Evolutionary conservation across 2,329 filamentous ascomycete genomes (phyloP), one percentile per base, ranked within the genome.

Genomic region (Pestalotiopsis sp.): DNA sequence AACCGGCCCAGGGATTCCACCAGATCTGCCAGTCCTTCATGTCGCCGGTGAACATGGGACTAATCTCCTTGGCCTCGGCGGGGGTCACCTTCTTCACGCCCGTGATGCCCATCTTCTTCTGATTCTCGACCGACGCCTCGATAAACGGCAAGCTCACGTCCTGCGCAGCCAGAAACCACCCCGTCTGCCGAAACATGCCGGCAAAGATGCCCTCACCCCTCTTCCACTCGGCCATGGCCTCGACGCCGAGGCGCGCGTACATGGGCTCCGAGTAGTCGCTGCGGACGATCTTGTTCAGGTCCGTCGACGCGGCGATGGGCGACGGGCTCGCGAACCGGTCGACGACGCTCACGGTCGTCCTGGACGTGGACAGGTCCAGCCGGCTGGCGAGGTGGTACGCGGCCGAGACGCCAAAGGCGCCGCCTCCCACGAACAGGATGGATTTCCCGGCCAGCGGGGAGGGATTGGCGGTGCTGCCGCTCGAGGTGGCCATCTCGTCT

Each of bases 231-330:
- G 36, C 23, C 41, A 76, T 72, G 4, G 78, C 77, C 65, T 80
- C 77, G 20, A 78, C 73, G 0, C 75, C 77, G 2, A 78, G 72
- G 62, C 74, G 74, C 59, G 74, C 71, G 66, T 80, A 80, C 63
- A 74, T 68, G 13, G 72, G 70, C 31, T 77, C 73, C 14, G 74
- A 75, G 67, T 81, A 82, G n/a, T 80, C 79, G 49, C 79, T 74
- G 17, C 80, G 76, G 17, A 82, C 75, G 39, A 81, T 78, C 70
- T 82, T 82, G 70, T 81, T 81, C 59, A 79, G 73, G 67, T 82
- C 80, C 73, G 70, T 75, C 0, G 72, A 73, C 2, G 76, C 76
- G 12, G 76, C 73, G 39, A 75, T 75, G 52, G 71, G 72, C 17
- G 73, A 72, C 1, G 74, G 71, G 1, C 73, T 71, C 36, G 72